Evolutionary conservation across 805 yeast species (phyloP), one percentile per base, ranked within the genome.

Genomic region (Starmerella vaccinii): DNA sequence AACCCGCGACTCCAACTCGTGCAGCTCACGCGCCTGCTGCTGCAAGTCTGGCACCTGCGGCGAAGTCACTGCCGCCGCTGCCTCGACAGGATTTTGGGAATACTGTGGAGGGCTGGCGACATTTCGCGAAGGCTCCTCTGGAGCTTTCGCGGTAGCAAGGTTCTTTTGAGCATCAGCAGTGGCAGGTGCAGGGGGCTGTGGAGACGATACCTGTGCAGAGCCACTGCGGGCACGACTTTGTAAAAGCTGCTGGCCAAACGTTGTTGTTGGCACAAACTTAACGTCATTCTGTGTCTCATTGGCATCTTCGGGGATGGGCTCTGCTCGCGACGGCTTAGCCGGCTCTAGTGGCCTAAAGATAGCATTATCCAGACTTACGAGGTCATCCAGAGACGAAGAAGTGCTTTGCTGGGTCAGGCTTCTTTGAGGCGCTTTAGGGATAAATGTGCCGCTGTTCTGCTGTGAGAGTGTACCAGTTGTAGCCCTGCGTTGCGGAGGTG

Each of bases 201-300:
- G 22, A 34, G 38, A 34, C 7, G 38, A 4, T 7, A 10, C 12
- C 63, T 13, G 26, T 3, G 35, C 35, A n/a, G 44, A n/a, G n/a
- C 39, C 27, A 8, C 23, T 18, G 46, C 35, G 46, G 15, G 24
- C 21, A 24, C 46, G 46, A 26, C 23, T 41, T 18, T 80, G 82
- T 24, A 71, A 67, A 48, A 89, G 72, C 32, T 75, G 75, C 67
- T 84, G 95, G 29, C 97, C 97, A 71, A 89, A 90, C 10, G 76
- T 68, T 0, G 96, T 87, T 16, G 88, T 74, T 32, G 97, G 97
- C 49, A 77, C 82, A 68, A 89, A 90, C 40, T 53, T 54, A 45
- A 52, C 61, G 15, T 52, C 54, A 35, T 42, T 50, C 16, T 30
- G 26, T 13, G 35, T 3, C 27, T 22, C 26, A 19, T 52, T 53